Evolutionary conservation across 768 basidiomycete genomes (phyloP).

Genomic region (Pleurotus eryngii): DNA sequence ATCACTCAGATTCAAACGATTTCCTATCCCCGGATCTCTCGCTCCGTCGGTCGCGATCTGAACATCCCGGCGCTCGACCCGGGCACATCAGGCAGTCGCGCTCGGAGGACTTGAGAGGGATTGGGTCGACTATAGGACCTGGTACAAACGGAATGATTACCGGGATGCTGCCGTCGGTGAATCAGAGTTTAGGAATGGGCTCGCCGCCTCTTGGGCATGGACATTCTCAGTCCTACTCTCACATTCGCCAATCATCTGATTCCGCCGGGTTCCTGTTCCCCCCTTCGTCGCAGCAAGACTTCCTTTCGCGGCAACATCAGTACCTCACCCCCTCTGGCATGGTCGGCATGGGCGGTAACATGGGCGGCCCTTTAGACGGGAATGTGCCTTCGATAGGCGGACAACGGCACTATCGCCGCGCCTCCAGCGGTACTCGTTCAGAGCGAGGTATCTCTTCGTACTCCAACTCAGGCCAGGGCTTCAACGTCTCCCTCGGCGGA

Average conservation of each 20-base stretch:
- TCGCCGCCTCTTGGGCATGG: conserved; percentile 7
- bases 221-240: conserved; percentile 12
- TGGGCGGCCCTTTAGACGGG: neutral
- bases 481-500: no score
- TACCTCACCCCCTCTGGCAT: conserved; percentile 3
- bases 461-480: no score
- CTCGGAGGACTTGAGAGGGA: conserved; percentile 40
- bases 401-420: conserved; percentile 1
- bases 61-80: conserved; percentile 13
- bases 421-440: neutral
- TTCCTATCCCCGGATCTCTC: conserved; percentile 24
- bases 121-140: conserved; percentile 25
- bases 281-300: conserved; percentile 31
- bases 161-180: neutral
- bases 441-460: conserved; percentile 1
- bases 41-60: conserved; percentile 27
- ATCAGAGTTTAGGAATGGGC: neutral
- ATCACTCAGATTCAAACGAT: conserved; percentile 11
- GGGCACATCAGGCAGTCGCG: conserved; percentile 25
- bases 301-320: conserved; percentile 7
- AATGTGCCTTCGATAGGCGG: neutral
- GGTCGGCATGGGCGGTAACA: neutral
- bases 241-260: neutral
- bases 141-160: neutral
- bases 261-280: conserved; percentile 8